Percentiles rank a stretch among this genome's conserved stretches.
phyloP scores from a whole-genome alignment of 257 asterid species.

The Nicotiana tomentosiformis region DNA sequence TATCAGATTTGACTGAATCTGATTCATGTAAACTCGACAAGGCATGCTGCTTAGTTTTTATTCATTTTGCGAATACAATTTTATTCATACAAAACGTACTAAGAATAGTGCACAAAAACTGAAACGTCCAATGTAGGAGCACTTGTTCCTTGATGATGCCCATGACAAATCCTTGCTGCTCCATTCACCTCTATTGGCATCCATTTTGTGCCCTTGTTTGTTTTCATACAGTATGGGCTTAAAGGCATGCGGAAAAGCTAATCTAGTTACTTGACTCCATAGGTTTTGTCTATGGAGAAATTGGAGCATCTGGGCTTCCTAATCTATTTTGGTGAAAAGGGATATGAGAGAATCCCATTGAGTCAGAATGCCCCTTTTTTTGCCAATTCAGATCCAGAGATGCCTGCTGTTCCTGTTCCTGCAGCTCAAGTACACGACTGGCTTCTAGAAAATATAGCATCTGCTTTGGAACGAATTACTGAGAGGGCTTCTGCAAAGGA shows the following conservation, averaged over 20 bases:
- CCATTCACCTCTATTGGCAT: background rate
- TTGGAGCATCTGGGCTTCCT: conserved; percentile 79
- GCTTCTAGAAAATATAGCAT: conserved; percentile 73
- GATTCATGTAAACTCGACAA: background rate
- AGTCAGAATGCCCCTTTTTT: conserved; percentile 87
- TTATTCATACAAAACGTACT: background rate
- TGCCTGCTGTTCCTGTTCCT: conserved; percentile 95
- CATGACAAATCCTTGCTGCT: background rate
- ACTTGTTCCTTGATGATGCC: background rate
- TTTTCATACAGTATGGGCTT: background rate
- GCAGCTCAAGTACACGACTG: conserved; percentile 85
- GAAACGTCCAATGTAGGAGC: background rate
- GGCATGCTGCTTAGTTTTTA: background rate
- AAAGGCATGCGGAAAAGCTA: background rate
- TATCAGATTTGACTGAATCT: background rate
- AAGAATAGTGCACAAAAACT: background rate
- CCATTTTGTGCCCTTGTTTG: background rate
- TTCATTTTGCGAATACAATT: background rate
- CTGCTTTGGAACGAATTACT: conserved; percentile 67
- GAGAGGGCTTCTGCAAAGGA: conserved; percentile 80
- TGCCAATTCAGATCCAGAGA: conserved; percentile 92
- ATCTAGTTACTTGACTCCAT: conserved; percentile 4
- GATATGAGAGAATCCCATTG: conserved; percentile 56
- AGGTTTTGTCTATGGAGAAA: conserved; percentile 81
- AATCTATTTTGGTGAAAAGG: conserved; percentile 76